These are phyloP conservation scores for Clathrospora elynae DNA, from an alignment of 2,329 filamentous ascomycete species.

Conservation along the genomic window DNA sequence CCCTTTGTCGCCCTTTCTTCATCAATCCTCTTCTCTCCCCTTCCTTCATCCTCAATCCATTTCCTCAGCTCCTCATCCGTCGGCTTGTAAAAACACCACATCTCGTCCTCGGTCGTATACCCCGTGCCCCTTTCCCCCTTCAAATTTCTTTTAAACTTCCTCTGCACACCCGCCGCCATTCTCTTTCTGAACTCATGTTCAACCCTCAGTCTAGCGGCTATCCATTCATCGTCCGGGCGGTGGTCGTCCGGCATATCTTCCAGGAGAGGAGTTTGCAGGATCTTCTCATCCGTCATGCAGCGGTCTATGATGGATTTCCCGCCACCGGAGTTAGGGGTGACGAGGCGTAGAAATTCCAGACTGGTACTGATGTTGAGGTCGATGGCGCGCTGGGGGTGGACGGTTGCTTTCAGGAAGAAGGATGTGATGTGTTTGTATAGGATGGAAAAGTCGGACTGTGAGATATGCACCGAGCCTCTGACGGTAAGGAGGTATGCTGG, in stretches of 20 bases:
- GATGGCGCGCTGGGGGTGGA: slow-evolving; percentile 66
- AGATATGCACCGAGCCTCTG: slow-evolving; percentile 67
- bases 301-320: slow-evolving; percentile 54
- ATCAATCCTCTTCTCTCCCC: slow-evolving; percentile 29
- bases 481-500: slow-evolving; percentile 56
- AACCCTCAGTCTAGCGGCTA: slow-evolving; percentile 62
- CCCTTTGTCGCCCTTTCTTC: slow-evolving; percentile 16
- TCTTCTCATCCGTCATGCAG: slow-evolving; percentile 60
- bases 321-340: slow-evolving; percentile 48
- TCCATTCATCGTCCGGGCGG: slow-evolving; percentile 63
- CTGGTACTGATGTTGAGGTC: slow-evolving; percentile 66
- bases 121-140: slow-evolving; percentile 42
- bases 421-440: slow-evolving; percentile 66
- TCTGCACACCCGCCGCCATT: slow-evolving; percentile 52
- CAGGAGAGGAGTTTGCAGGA: slow-evolving; percentile 54
- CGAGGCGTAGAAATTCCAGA: slow-evolving; percentile 65
- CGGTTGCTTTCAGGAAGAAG: slow-evolving; percentile 65
- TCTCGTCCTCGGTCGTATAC: slow-evolving; percentile 53
- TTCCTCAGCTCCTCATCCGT: slow-evolving; percentile 31
- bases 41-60: slow-evolving; percentile 30
- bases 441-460: slow-evolving; percentile 69
- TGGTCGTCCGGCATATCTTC: slow-evolving; percentile 59
- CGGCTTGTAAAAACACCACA: slow-evolving; percentile 59
- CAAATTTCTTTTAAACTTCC: slow-evolving; percentile 41
- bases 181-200: slow-evolving; percentile 62